phyloP scores from a whole-genome alignment of 202 grass and related monocot species.

The Eragrostis tef region DNA sequence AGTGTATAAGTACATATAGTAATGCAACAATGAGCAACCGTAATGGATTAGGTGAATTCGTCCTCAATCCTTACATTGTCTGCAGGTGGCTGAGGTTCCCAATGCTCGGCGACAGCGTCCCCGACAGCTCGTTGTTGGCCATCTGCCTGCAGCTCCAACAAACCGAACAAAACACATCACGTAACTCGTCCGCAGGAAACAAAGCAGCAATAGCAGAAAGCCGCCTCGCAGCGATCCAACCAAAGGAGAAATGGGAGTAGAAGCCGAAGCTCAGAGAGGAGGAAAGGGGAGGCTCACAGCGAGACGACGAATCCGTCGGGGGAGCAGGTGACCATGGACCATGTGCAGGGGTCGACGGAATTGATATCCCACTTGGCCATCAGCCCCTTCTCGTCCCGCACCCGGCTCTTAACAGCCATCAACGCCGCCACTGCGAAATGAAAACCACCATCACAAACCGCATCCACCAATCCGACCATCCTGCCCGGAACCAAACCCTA shows the following conservation, averaged over 20 bases:
- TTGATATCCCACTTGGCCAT: slow-evolving; percentile 90
- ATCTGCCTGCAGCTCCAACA: slow-evolving; percentile 74
- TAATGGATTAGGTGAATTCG: not conserved
- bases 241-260: not conserved
- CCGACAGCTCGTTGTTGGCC: slow-evolving; percentile 78
- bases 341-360: slow-evolving; percentile 98
- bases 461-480: not conserved
- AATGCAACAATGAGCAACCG: slow-evolving; percentile 5
- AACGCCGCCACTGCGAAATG: slow-evolving; percentile 79
- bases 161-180: slow-evolving; percentile 29
- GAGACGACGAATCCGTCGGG: slow-evolving; percentile 85
- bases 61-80: slow-evolving; percentile 64
- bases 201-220: not conserved
- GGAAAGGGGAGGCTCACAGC: slow-evolving; percentile 52
- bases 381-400: slow-evolving; percentile 76
- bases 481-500: slow-evolving; percentile 26
- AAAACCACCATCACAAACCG: not conserved
- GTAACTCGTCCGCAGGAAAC: not conserved
- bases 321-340: slow-evolving; percentile 93
- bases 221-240: not conserved
- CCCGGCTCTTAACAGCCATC: slow-evolving; percentile 87
- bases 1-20: not conserved
- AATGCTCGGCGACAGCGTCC: slow-evolving; percentile 74
- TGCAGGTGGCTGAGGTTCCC: slow-evolving; percentile 91
- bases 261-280: not conserved